Base-by-base conservation (phyloP, 169 alveolate genomes). In the Hammondia hammondi region DNA sequence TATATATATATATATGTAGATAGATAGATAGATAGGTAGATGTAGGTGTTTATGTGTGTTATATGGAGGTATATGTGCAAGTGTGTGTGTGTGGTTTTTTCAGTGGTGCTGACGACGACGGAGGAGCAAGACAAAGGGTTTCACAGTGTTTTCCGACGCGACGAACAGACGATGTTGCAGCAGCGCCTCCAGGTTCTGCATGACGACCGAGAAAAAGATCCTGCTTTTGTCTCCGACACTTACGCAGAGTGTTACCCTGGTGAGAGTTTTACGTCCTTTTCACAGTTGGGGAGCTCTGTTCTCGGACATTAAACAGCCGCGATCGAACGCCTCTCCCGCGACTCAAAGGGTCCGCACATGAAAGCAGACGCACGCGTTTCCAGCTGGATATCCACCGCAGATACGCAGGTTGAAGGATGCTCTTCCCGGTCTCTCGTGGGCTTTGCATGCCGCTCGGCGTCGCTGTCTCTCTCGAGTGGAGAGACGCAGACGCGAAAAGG, bases 221-320 rank as follows among this genome's bases (percentile, higher is more conserved):
- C 93, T 45, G 93, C 93, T 4, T 88, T 88, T 24, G 85, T 88
- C 82, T 45, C 93, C 56, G 93, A 88, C 43, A 88, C 93, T 4
- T 88, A 88, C 45, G 85, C 93, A 21, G 93, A 88, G 24, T 88
- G 93, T n/a, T 88, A 88, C 46, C 93, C 93, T 10, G 93, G 93
- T 88, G 35, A 27, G 93, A 9, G 35, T 21, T 7, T 10, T 0
- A 10, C 45, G 19, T 32, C 39, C 19, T 32, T 0, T 19, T 46
- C 32, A 17, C 48, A 6, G 10, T 67, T 27, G 10, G 61, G 24
- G 3, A 1, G 61, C 10, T 52, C 61, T 10, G 61, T 39, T 39
- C 43, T 39, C 43, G 43, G 43, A 2, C 2, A 39, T 39, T 39
- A 39, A 39, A 39, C 43, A 39, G 43, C 2, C 3, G 43, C 43